Conservation (phyloP, 2,329 filamentous ascomycete genomes). For the Hypomyces rosellus region DNA sequence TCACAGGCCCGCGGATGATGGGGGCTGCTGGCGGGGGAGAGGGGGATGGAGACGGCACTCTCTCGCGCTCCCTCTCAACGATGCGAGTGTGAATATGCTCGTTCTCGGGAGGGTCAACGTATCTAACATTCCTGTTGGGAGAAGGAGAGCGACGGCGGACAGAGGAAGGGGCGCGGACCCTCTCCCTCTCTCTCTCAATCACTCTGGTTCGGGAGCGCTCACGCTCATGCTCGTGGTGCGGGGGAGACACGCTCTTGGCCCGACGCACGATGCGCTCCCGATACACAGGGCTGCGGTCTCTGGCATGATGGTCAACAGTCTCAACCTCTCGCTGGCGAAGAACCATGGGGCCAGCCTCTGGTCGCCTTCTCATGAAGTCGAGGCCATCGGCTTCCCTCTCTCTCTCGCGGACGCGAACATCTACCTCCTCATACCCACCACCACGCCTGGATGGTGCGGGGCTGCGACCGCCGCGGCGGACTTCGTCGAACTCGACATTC, state of each 20-base stretch:
- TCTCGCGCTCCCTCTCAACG: constrained; percentile 40
- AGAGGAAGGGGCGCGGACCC: constrained; percentile 32
- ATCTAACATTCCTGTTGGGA: constrained; percentile 31
- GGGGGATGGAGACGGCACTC: constrained; percentile 40
- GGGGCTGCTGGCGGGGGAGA: constrained; percentile 55
- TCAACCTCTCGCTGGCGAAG: constrained; percentile 51
- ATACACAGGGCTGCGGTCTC: constrained; percentile 37
- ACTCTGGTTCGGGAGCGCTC: constrained; percentile 31
- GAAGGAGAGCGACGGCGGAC: constrained; percentile 31
- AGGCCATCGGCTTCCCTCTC: constrained; percentile 39
- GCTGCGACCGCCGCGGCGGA: constrained; percentile 14
- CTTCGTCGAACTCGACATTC: constrained; percentile 20
- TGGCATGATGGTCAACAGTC: constrained; percentile 43
- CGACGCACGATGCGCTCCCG: constrained; percentile 37
- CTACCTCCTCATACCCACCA: constrained; percentile 29
- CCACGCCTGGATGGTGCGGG: constrained; percentile 24
- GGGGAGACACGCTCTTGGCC: constrained; percentile 37
- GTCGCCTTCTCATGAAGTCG: constrained; percentile 44
- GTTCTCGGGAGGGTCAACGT: constrained; percentile 31
- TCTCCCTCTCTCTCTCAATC: constrained; percentile 36
- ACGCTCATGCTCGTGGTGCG: constrained; percentile 28
- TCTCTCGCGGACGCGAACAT: constrained; percentile 38
- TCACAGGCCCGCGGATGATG: constrained; percentile 67
- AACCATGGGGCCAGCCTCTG: constrained; percentile 46
- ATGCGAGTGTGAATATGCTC: constrained; percentile 46